A percentile compares a stretch with the other conserved stretches of the same genome.
phyloP scores from a whole-genome alignment of 768 basidiomycete genomes.

The Boletus reticuloceps region DNA sequence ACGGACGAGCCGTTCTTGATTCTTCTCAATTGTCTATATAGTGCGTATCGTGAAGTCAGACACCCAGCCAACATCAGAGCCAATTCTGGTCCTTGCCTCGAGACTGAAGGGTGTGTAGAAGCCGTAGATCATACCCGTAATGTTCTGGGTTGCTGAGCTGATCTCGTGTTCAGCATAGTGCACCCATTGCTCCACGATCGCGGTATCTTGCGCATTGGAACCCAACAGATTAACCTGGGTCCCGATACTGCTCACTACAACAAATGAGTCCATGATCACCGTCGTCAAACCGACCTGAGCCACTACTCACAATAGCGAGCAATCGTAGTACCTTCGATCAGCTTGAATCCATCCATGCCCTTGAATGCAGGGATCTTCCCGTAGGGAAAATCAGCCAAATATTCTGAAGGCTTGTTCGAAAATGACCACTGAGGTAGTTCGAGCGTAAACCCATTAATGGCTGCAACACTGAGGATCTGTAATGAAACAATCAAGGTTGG shows the following conservation, averaged over 20 bases:
- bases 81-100: background rate
- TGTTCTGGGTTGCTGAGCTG: background rate
- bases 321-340: slow-evolving; percentile 20
- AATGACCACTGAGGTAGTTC: slow-evolving; percentile 13
- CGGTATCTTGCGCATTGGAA: slow-evolving; percentile 7
- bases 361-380: slow-evolving; percentile 25
- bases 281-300: no score
- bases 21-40: background rate
- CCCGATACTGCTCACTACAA: slow-evolving; percentile 15
- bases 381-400: slow-evolving; percentile 14
- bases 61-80: background rate
- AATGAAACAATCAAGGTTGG: background rate
- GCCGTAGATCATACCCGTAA: slow-evolving; percentile 1
- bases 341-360: slow-evolving; percentile 14
- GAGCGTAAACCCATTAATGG: slow-evolving; percentile 14
- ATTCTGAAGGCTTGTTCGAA: slow-evolving; percentile 10
- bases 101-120: background rate
- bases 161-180: slow-evolving; percentile 15
- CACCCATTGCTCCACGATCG: slow-evolving; percentile 11
- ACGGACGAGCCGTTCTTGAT: background rate
- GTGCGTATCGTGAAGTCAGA: background rate
- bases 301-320: slow-evolving; percentile 20
- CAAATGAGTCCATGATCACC: background rate
- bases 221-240: slow-evolving; percentile 9
- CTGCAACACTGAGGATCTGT: slow-evolving; percentile 21